These are phyloP conservation scores for Cinnamomum micranthum DNA, from an alignment of 164 flowering plant genomes.

Conservation along the genomic window DNA sequence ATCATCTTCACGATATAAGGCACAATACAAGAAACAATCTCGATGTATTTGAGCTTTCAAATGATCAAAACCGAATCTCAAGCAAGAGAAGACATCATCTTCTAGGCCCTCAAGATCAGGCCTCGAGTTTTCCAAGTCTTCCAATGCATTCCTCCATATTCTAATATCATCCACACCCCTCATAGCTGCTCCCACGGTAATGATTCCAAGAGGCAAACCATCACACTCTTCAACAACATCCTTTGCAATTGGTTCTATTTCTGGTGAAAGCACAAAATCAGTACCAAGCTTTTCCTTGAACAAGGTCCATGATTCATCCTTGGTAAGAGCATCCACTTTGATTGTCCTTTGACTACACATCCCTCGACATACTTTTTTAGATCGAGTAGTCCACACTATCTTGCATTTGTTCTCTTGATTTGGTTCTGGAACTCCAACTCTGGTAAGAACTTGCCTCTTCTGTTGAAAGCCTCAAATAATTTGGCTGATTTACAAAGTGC, in stretches of 20 bases:
- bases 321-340: conserved; percentile 2
- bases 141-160: neutral
- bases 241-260: neutral
- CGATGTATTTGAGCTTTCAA: neutral
- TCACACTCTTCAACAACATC: neutral
- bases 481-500: neutral
- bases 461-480: neutral
- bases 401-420: conserved; percentile 4
- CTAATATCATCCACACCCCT: neutral
- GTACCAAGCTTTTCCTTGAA: neutral
- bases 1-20: neutral
- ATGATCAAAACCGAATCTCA: neutral
- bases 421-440: conserved; percentile 3
- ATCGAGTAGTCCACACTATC: conserved; percentile 5
- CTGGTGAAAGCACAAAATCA: neutral
- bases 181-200: neutral
- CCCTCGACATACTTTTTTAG: conserved; percentile 2
- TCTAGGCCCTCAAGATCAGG: neutral
- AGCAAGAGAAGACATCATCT: neutral
- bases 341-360: conserved; percentile 5
- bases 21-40: neutral
- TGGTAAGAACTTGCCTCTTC: conserved; percentile 5
- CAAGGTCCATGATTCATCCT: conserved; percentile 11
- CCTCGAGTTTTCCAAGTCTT: neutral
- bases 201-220: neutral